Evolutionary conservation across 306 rosid species (phyloP).

Genomic region (Notholithocarpus densiflorus): DNA sequence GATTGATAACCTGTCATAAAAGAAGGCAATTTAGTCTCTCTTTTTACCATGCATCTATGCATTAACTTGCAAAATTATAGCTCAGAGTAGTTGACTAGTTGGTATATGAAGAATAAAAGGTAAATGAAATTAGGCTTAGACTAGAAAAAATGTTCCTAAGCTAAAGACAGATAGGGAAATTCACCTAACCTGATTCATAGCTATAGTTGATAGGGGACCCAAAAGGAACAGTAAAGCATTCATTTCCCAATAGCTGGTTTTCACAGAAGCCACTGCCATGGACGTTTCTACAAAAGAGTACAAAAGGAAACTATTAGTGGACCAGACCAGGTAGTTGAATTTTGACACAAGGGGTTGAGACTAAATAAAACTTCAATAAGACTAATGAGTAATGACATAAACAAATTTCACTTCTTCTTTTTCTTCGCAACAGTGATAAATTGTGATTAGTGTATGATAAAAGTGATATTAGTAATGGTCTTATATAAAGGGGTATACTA

Average conservation of each 20-base stretch:
- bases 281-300: slow-evolving; percentile 1
- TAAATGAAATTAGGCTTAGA: slow-evolving; percentile 2
- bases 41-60: neutral
- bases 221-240: slow-evolving; percentile 29
- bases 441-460: no score
- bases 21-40: neutral
- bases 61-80: slow-evolving; percentile 10
- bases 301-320: neutral
- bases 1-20: slow-evolving; percentile 25
- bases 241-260: slow-evolving; percentile 25
- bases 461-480: no score
- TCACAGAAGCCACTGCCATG: slow-evolving; percentile 29
- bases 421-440: no score
- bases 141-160: slow-evolving; percentile 16
- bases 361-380: neutral
- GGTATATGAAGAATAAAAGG: slow-evolving; percentile 3
- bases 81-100: neutral
- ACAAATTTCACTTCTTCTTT: no score
- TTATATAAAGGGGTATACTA: no score
- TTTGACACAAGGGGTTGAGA: neutral
- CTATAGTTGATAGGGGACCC: slow-evolving; percentile 23
- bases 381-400: no score
- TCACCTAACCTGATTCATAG: slow-evolving; percentile 49
- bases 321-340: neutral
- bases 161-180: slow-evolving; percentile 11